phyloP scores from a whole-genome alignment of 441 rosid species.

The Euphorbia neoarborescens region DNA sequence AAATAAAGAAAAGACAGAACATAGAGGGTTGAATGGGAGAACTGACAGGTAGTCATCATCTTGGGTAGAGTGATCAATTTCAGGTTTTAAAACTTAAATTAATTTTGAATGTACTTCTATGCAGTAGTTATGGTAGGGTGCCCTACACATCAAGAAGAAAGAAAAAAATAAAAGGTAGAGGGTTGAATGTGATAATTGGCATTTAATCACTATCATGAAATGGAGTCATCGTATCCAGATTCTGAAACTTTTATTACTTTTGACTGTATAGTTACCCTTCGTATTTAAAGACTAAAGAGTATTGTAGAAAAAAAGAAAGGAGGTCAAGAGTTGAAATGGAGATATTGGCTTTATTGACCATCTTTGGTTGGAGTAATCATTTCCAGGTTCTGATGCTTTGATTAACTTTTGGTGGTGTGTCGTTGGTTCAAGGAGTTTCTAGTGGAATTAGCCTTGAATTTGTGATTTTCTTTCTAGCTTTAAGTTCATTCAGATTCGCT shows the following conservation, averaged over 20 bases:
- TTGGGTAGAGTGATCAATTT: background rate
- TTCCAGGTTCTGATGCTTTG: constrained; percentile 3
- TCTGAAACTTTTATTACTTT: background rate
- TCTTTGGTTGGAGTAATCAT: background rate
- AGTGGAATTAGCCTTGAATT: no score
- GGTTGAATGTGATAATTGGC: background rate
- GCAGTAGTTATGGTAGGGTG: background rate
- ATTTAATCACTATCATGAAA: background rate
- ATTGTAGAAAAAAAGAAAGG: constrained; percentile 2
- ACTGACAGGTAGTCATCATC: background rate
- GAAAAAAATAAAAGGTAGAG: background rate
- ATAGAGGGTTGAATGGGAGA: constrained; percentile 5
- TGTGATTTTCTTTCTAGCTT: no score
- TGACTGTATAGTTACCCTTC: background rate
- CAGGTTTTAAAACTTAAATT: background rate
- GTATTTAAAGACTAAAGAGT: background rate
- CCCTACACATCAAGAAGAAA: background rate
- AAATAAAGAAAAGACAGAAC: constrained; percentile 7
- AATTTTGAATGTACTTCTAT: constrained; percentile 7
- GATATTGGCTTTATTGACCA: constrained; percentile 6
- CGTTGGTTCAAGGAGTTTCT: no score
- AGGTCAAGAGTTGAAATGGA: constrained; percentile 8
- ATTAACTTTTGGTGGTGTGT: constrained; percentile 10
- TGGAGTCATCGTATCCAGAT: background rate
- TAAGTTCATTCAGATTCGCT: no score